phyloP scores from a whole-genome alignment of 495 filamentous ascomycete species.

The Thozetella sp. region DNA sequence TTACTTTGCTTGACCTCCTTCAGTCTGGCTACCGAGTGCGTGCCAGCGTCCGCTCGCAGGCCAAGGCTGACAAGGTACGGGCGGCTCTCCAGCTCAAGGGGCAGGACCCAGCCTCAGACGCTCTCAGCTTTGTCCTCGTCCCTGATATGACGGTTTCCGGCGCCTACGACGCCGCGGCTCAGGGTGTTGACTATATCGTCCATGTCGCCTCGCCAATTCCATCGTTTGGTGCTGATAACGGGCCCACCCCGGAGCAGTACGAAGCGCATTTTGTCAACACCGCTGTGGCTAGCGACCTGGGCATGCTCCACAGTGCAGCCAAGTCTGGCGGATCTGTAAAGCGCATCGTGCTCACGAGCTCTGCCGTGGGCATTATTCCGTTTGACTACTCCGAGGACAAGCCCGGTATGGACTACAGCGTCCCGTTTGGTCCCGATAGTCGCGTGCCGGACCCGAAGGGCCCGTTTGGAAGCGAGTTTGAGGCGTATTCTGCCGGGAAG shows the following conservation, averaged over 20 bases:
- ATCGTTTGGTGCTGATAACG: conserved; percentile 2
- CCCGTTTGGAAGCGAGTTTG: conserved; percentile 15
- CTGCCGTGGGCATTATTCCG: conserved; percentile 17
- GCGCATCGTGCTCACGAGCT: conserved; percentile 36
- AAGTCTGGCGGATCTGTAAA: conserved; percentile 17
- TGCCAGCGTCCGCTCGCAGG: conserved; percentile 29
- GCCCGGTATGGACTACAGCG: conserved; percentile 7
- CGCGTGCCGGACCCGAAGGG: conserved; percentile 12
- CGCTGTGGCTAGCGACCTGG: conserved; percentile 19
- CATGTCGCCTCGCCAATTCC: conserved; percentile 48
- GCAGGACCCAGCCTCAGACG: conserved; percentile 16
- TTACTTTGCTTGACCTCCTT: conserved; percentile 24
- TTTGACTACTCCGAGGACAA: background rate
- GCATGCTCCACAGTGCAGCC: conserved; percentile 26
- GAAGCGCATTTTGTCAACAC: conserved; percentile 24
- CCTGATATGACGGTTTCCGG: conserved; percentile 41
- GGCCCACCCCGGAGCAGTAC: conserved; percentile 1
- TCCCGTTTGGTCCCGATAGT: conserved; percentile 10
- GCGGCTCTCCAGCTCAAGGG: conserved; percentile 22
- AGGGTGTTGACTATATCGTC: conserved; percentile 45
- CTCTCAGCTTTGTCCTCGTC: conserved; percentile 36
- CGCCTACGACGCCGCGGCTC: conserved; percentile 44
- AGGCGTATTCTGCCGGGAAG: conserved; percentile 36
- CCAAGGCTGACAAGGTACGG: conserved; percentile 22
- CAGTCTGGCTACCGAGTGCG: conserved; percentile 35